phyloP scores from a whole-genome alignment of 116 monocot genomes.

The Iris pallida region DNA sequence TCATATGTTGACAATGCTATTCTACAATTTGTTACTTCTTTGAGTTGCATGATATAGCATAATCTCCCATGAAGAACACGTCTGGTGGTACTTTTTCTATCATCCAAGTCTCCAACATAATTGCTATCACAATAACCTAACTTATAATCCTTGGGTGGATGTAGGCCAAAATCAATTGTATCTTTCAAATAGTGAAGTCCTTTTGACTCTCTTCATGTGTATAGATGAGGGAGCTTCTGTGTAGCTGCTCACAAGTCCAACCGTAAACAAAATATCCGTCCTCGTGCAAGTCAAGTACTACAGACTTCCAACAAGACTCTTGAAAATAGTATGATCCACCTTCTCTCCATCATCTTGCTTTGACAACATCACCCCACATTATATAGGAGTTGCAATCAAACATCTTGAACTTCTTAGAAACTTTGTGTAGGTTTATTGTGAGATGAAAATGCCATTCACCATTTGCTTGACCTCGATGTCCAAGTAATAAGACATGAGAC shows the following conservation, averaged over 20 bases:
- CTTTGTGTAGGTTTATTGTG: neutral
- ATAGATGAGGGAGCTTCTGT: neutral
- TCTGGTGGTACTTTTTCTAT: too few species aligned
- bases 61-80: too few species aligned
- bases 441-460: neutral
- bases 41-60: too few species aligned
- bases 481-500: neutral
- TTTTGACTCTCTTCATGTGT: neutral
- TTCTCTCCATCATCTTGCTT: neutral
- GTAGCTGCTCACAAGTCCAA: neutral
- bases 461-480: neutral
- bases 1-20: too few species aligned
- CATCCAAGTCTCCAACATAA: too few species aligned
- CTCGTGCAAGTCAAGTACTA: neutral
- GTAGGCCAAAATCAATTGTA: neutral
- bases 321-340: neutral
- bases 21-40: too few species aligned
- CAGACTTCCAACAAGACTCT: conserved; percentile 2
- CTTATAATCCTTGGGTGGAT: too few species aligned
- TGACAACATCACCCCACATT: neutral
- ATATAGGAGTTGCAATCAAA: neutral
- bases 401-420: neutral
- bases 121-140: too few species aligned
- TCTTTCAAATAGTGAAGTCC: neutral
- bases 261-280: neutral